Conservation (phyloP, 1,284 basidiomycete genomes). For the Naganishia sp. region DNA sequence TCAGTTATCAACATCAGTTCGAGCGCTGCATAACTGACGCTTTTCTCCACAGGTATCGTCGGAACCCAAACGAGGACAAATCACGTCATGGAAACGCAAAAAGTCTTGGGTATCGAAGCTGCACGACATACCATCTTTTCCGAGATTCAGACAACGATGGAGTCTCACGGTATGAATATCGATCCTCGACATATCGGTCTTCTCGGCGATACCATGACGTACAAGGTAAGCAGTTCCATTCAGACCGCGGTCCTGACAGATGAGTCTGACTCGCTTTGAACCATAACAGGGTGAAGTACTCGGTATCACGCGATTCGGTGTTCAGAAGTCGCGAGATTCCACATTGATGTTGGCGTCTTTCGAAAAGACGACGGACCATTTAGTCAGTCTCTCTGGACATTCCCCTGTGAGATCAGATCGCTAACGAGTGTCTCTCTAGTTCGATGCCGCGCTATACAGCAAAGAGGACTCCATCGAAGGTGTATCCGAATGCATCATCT, state of each 20-base stretch:
- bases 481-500: constrained; percentile 98
- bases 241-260: neutral
- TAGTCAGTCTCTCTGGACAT: constrained; percentile 55
- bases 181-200: constrained; percentile 99
- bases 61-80: constrained; percentile 92
- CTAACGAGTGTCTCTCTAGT: constrained; percentile 50
- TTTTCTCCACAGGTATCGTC: constrained; percentile 70
- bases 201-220: constrained; percentile 97
- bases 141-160: constrained; percentile 98
- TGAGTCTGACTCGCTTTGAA: constrained; percentile 6
- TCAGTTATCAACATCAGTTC: constrained; percentile 48
- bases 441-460: constrained; percentile 94
- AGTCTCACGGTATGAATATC: constrained; percentile 95
- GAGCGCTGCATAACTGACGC: neutral
- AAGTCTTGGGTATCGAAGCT: constrained; percentile 96
- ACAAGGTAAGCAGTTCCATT: constrained; percentile 66
- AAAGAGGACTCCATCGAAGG: constrained; percentile 95
- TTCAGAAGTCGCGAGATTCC: constrained; percentile 99
- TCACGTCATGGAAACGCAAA: constrained; percentile 93
- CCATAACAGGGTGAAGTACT: constrained; percentile 83
- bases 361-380: constrained; percentile 98
- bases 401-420: neutral
- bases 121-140: constrained; percentile 92
- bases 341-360: constrained; percentile 99
- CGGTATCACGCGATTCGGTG: constrained; percentile 98